Percentiles rank a stretch among this genome's conserved stretches.
These are phyloP conservation scores for Sphaerobolus stellatus DNA, from an alignment of 1,284 basidiomycete species.

Conservation along the genomic window DNA sequence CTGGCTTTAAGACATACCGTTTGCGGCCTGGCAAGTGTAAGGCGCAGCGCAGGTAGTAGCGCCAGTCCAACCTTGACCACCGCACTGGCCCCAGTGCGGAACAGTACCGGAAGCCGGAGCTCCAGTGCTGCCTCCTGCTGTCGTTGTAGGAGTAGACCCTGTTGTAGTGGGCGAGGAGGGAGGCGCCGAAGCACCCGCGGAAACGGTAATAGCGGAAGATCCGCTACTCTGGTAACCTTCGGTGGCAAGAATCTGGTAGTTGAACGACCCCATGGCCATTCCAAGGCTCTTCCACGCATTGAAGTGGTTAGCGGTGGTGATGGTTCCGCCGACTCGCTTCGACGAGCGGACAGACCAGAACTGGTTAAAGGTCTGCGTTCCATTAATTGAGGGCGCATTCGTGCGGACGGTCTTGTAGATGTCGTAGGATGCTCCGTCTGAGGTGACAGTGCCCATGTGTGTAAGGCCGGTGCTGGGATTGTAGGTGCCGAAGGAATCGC, in stretches of 20 bases:
- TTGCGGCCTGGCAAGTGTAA: slow-evolving; percentile 3
- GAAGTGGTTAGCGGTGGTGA: slow-evolving; percentile 37
- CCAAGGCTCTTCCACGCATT: slow-evolving; percentile 35
- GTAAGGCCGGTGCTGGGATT: slow-evolving; percentile 29
- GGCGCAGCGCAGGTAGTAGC: slow-evolving; percentile 4
- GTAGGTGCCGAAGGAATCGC: slow-evolving; percentile 39
- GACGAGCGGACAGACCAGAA: slow-evolving; percentile 35
- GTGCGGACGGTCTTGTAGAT: slow-evolving; percentile 20
- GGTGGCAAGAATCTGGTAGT: slow-evolving; percentile 40
- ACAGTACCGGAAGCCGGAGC: slow-evolving; percentile 18
- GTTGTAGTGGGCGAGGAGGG: no score
- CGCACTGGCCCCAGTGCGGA: slow-evolving; percentile 3
- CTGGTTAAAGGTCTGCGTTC: slow-evolving; percentile 37
- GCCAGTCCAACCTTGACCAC: slow-evolving; percentile 9
- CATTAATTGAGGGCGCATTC: slow-evolving; percentile 27
- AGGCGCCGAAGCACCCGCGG: background rate
- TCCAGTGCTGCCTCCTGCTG: background rate
- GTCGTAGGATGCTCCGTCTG: slow-evolving; percentile 24
- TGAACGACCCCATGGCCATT: slow-evolving; percentile 34
- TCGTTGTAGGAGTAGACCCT: background rate
- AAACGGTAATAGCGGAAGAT: slow-evolving; percentile 27
- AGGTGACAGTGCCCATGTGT: slow-evolving; percentile 23
- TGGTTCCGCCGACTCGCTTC: slow-evolving; percentile 31
- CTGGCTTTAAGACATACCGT: background rate
- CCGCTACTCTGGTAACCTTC: slow-evolving; percentile 36